Base-by-base conservation (phyloP, 2,329 filamentous ascomycete genomes). In the Arthrocladium fulminans region DNA sequence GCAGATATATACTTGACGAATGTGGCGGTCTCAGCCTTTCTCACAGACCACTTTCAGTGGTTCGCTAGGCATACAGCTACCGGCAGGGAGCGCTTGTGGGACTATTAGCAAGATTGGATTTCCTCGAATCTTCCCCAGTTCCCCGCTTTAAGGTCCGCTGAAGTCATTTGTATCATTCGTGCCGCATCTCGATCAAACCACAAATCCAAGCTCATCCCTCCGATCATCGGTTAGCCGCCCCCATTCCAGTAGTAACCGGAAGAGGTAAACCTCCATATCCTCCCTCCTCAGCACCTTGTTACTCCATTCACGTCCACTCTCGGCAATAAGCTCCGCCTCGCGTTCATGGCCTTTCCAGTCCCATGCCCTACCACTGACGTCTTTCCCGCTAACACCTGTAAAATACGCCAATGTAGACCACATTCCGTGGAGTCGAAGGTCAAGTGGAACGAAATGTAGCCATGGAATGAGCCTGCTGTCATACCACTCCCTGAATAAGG, bases 191-290 rank as follows among this genome's bases (percentile, higher is more conserved):
- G n/a, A 7, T 35, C 13, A 35, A 5, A 7, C 4, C n/a, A 51
- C 60, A 57, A 66, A 73, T 8, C 68, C 70, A 39, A 78, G 59
- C 40, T 66, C 60, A 57, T 76, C 73, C 56, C 75, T 67, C 47
- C 59, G 60, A 58, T 88, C 83, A 64, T 84, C 77, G 19, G 83
- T 75, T 38, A 88, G 60, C 52, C 84, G 68, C 2, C 75, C 84
- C 83, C 85, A 92, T 68, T 92, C 86, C 17, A 92, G 66, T 57
- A 92, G 65, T 51, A 92, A 62, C 40, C 86, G 70, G 60, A 89
- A 92, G 59, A 90, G 72, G 60, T 92, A 92, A 8, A 88, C 75
- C 63, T 88, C 83, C 77, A 84, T 86, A 59, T 92, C 87, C 62
- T 83, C 82, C 58, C 76, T 78, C 51, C 82, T 70, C 15, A 88